These are phyloP conservation scores for Ophiocytium majus DNA, from an alignment of 352 stramenopile genomes.

Conservation along the genomic window DNA sequence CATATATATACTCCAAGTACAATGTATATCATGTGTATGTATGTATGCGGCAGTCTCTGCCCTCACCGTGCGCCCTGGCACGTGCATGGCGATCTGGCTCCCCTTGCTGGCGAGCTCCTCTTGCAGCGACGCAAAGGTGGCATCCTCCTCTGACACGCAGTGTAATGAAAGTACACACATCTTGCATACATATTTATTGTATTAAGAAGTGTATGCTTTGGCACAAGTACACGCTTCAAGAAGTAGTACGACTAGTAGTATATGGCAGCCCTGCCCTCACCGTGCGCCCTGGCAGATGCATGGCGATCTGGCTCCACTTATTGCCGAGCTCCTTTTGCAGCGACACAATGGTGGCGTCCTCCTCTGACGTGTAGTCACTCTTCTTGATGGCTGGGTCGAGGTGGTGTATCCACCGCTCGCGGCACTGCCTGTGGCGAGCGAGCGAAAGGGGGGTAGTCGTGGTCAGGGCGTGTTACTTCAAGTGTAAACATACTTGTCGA, in stretches of 20 bases:
- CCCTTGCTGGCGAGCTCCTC: conserved; percentile 52
- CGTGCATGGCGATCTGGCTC: conserved; percentile 50
- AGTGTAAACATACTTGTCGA: no score
- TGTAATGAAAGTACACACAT: neutral
- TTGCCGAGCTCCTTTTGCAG: conserved; percentile 54
- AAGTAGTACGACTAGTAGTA: neutral
- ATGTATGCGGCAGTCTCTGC: neutral
- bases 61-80: conserved; percentile 49
- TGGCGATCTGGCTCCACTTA: conserved; percentile 55
- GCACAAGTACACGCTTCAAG: no score
- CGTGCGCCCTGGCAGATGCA: conserved; percentile 45
- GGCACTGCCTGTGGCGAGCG: conserved; percentile 80
- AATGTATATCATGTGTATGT: neutral
- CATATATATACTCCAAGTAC: conserved; percentile 18
- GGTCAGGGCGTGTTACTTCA: no score
- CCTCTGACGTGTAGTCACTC: conserved; percentile 45
- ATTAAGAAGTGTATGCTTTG: no score
- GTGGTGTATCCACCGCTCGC: conserved; percentile 89
- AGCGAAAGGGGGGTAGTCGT: no score
- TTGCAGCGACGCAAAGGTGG: conserved; percentile 39
- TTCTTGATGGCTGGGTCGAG: conserved; percentile 68
- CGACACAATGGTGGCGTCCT: conserved; percentile 44
- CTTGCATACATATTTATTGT: no score
- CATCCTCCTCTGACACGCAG: conserved; percentile 25
- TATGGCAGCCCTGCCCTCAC: conserved; percentile 37